phyloP scores from a whole-genome alignment of 805 yeast species.

The Candida piceae region DNA sequence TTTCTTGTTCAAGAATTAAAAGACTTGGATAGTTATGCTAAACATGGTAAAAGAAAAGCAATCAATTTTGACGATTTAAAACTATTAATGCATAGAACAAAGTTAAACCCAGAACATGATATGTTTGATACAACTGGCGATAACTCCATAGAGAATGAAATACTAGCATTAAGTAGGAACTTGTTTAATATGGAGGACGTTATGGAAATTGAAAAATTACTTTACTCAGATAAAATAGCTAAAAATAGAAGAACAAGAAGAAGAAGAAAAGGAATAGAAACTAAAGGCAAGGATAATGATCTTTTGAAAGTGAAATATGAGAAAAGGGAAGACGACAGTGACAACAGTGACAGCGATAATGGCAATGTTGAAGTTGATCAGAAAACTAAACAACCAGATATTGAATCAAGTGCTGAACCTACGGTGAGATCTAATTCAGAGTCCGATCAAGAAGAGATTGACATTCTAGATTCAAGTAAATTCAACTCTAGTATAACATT shows the following conservation, averaged over 20 bases:
- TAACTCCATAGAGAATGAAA: conserved; percentile 10
- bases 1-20: conserved; percentile 32
- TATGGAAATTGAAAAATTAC: conserved; percentile 21
- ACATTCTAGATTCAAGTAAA: conserved; percentile 8
- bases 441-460: conserved; percentile 8
- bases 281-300: too few species aligned
- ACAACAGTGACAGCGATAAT: background rate
- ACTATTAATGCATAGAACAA: conserved; percentile 29
- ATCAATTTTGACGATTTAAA: conserved; percentile 32
- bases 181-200: conserved; percentile 23
- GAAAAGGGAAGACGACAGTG: background rate
- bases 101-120: conserved; percentile 15
- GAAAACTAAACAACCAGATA: conserved; percentile 2
- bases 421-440: too few species aligned
- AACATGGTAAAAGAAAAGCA: conserved; percentile 26
- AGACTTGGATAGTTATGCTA: conserved; percentile 32
- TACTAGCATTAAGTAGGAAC: conserved; percentile 10
- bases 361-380: conserved; percentile 3
- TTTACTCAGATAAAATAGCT: conserved; percentile 18
- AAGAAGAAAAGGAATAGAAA: conserved; percentile 3
- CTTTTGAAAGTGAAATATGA: background rate
- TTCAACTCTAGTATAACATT: conserved; percentile 15
- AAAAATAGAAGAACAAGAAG: conserved; percentile 9
- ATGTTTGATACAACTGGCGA: conserved; percentile 5
- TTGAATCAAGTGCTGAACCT: too few species aligned